Conservation (phyloP, 2,329 filamentous ascomycete genomes). For the Arthrobotrys pseudoclavata region DNA sequence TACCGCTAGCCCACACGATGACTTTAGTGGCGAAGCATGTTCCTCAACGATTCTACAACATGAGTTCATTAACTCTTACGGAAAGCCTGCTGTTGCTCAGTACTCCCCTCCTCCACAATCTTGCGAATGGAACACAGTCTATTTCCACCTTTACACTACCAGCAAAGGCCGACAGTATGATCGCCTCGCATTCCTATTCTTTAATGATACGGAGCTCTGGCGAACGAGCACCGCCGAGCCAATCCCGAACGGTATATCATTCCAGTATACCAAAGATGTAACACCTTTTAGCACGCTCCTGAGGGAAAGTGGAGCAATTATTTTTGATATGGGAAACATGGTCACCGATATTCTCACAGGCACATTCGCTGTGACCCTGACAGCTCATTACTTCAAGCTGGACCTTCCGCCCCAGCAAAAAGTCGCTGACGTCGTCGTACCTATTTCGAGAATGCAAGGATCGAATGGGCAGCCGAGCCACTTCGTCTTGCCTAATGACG, state of each 20-base stretch:
- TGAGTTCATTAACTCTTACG: constrained; percentile 27
- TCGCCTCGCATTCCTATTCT: constrained; percentile 79
- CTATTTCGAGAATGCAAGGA: constrained; percentile 71
- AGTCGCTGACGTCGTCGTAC: constrained; percentile 64
- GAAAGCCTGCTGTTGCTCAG: constrained; percentile 43
- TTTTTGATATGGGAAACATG: constrained; percentile 83
- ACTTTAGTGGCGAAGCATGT: constrained; percentile 54
- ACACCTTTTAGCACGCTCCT: constrained; percentile 78
- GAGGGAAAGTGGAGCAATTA: constrained; percentile 77
- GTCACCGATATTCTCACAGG: constrained; percentile 80
- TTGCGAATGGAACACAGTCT: constrained; percentile 80
- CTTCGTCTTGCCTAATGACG: constrained; percentile 73
- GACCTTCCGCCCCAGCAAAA: constrained; percentile 76
- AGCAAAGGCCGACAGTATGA: constrained; percentile 82
- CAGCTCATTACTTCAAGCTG: constrained; percentile 76
- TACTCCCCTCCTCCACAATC: constrained; percentile 73
- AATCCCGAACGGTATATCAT: constrained; percentile 75
- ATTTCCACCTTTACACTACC: constrained; percentile 81
- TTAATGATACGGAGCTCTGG: constrained; percentile 84
- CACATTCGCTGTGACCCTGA: constrained; percentile 76
- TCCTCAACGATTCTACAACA: constrained; percentile 36
- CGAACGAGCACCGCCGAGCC: constrained; percentile 86
- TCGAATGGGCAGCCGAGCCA: constrained; percentile 72
- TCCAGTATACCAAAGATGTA: constrained; percentile 80
- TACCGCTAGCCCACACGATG: constrained; percentile 36